phyloP scores from a whole-genome alignment of 1,284 basidiomycete species.

The Tylopilus sp. region DNA sequence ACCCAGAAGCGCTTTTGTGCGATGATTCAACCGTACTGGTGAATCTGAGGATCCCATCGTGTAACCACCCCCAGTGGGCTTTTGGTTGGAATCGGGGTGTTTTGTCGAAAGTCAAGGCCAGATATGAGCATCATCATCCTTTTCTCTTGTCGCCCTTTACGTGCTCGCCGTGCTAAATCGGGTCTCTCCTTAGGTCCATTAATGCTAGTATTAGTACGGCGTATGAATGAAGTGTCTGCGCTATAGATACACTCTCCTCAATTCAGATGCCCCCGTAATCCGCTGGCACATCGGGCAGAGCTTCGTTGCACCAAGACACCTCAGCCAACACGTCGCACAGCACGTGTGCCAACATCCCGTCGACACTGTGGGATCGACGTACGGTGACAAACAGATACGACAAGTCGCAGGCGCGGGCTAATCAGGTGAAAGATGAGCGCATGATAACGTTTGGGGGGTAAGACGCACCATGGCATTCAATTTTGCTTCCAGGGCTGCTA shows the following conservation, averaged over 20 bases:
- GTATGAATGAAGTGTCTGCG: constrained; percentile 3
- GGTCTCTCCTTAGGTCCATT: constrained; percentile 1
- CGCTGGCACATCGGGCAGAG: constrained; percentile 80
- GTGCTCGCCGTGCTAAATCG: constrained; percentile 10
- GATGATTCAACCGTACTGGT: constrained; percentile 71
- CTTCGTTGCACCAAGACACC: constrained; percentile 72
- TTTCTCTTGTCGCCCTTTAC: not conserved
- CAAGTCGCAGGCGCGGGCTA: constrained; percentile 51
- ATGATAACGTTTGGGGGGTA: not conserved
- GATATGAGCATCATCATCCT: constrained; percentile 54
- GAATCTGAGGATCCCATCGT: constrained; percentile 43
- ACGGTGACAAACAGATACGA: constrained; percentile 72
- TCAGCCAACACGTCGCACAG: constrained; percentile 73
- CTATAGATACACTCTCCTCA: constrained; percentile 63
- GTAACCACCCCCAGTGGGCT: constrained; percentile 45
- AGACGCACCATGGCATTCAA: constrained; percentile 50
- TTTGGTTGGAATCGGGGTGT: constrained; percentile 48
- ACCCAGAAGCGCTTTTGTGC: constrained; percentile 9
- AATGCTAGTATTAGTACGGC: constrained; percentile 5
- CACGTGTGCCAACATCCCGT: constrained; percentile 83
- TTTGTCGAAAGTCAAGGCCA: constrained; percentile 69
- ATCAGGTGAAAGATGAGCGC: constrained; percentile 7
- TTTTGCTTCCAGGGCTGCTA: constrained; percentile 58
- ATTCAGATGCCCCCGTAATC: constrained; percentile 65
- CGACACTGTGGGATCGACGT: constrained; percentile 71